These are phyloP conservation scores for Globisporangium sylvaticum DNA, from an alignment of 352 stramenopile species.

Conservation along the genomic window DNA sequence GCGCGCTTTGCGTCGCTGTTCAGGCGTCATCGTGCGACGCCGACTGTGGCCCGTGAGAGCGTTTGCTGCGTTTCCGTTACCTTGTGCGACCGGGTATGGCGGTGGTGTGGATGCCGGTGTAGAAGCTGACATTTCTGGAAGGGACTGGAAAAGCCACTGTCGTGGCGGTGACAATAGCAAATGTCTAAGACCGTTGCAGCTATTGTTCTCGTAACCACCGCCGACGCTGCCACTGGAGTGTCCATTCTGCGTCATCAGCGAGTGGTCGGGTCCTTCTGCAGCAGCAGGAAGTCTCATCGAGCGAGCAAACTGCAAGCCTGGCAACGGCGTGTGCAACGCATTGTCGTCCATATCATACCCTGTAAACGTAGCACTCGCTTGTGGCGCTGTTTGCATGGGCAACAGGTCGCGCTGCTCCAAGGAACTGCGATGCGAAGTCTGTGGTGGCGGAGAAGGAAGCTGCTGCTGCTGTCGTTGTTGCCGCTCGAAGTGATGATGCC, in stretches of 20 bases:
- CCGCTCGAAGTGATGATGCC: too few species aligned
- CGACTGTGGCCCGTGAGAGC: neutral
- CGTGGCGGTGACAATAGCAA: too few species aligned
- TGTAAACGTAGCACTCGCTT: neutral
- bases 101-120: conserved; percentile 7
- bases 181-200: too few species aligned
- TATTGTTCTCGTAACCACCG: too few species aligned
- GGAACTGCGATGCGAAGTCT: neutral
- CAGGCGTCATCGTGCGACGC: conserved; percentile 18
- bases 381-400: neutral
- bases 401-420: neutral
- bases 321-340: neutral
- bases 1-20: conserved; percentile 41
- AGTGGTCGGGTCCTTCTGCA: neutral
- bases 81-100: too few species aligned
- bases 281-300: neutral
- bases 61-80: too few species aligned
- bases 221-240: too few species aligned
- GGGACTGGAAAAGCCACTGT: too few species aligned
- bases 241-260: too few species aligned
- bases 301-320: neutral
- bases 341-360: too few species aligned
- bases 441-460: too few species aligned
- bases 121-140: too few species aligned
- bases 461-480: neutral